Evolutionary conservation across 257 asterid genomes (phyloP).

Genomic region (Salvia splendens): DNA sequence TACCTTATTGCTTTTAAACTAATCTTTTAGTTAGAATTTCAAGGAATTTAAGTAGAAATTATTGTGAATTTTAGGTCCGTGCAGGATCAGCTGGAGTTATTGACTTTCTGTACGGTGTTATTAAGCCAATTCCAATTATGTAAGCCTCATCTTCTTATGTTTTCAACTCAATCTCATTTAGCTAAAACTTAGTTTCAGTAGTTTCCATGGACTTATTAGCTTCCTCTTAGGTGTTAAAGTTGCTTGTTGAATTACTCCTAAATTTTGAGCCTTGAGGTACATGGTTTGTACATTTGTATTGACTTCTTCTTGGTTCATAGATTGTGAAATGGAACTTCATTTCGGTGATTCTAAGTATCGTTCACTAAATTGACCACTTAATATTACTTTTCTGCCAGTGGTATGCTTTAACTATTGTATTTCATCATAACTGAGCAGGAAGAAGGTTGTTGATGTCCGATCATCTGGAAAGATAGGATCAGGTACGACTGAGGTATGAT

Average conservation of each 20-base stretch:
- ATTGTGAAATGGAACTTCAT: not conserved
- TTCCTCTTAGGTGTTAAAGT: not conserved
- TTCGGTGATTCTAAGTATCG: not conserved
- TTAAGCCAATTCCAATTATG: conserved; percentile 76
- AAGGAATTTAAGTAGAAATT: not conserved
- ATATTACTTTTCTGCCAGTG: not conserved
- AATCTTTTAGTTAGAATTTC: not conserved
- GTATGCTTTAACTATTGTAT: conserved; percentile 8
- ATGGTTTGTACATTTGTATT: conserved; percentile 6
- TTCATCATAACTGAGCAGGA: conserved; percentile 44
- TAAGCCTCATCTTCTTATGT: conserved; percentile 38
- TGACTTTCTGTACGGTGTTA: conserved; percentile 81
- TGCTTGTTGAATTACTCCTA: not conserved
- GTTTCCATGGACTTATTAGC: too few species aligned
- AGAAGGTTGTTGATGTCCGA: conserved; percentile 50
- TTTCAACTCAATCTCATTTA: not conserved
- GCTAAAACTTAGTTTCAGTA: too few species aligned
- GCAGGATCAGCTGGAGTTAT: conserved; percentile 88
- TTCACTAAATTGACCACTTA: conserved; percentile 16
- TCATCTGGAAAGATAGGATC: conserved; percentile 67
- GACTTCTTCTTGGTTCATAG: conserved; percentile 8
- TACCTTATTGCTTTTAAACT: not conserved
- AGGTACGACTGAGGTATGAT: conserved; percentile 72
- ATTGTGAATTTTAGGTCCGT: conserved; percentile 56
- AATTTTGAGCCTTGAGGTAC: not conserved